Evolutionary conservation across 108 stramenopile genomes (phyloP), one percentile per base, ranked within the genome.

Genomic region (Skeletonema menzelii): DNA sequence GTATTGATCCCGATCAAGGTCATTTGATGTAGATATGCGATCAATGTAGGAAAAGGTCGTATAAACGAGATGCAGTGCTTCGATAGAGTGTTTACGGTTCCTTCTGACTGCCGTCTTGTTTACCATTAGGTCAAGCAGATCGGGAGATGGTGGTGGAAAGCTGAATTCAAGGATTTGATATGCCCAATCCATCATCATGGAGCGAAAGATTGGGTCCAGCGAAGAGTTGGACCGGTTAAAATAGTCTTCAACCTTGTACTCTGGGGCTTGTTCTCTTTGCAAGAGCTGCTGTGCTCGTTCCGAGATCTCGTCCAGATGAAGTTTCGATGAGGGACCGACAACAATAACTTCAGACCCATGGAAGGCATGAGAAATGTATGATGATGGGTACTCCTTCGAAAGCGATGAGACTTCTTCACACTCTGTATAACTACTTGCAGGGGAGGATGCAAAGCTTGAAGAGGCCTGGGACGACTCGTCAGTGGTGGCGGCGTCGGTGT

Each of bases 221-320:
- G 59, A 60, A 17, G 59, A 60, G 26, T 34, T 17, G 17, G 59
- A 3, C 6, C 37, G 31, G 59, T 1, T 6, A 2, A 35, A 60
- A 35, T 60, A 60, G 59, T 35, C 20, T 8, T 35, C 34, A 19
- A 60, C 34, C 37, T 60, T 35, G 34, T 31, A 60, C 17, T 31
- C 34, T 8, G 59, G 19, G 59, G 59, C 30, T 35, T 60, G 59
- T 60, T 60, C 59, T 12, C 59, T n/a, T 60, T 31, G 34, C 37
- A 60, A 35, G 8, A 60, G 59, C 17, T 34, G 59, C n/a, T 60
- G 59, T 34, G 59, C 59, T 19, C 59, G 31, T 20, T 60, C 59
- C 5, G 59, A 34, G 59, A 60, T 19, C 19, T 60, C 59, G 8
- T 60, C 59, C 10, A 60, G 30, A 8, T 60, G 49, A 53, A 22